These are phyloP conservation scores for Cymbidium sinense DNA, from an alignment of 106 monocot genomes.

Conservation along the genomic window DNA sequence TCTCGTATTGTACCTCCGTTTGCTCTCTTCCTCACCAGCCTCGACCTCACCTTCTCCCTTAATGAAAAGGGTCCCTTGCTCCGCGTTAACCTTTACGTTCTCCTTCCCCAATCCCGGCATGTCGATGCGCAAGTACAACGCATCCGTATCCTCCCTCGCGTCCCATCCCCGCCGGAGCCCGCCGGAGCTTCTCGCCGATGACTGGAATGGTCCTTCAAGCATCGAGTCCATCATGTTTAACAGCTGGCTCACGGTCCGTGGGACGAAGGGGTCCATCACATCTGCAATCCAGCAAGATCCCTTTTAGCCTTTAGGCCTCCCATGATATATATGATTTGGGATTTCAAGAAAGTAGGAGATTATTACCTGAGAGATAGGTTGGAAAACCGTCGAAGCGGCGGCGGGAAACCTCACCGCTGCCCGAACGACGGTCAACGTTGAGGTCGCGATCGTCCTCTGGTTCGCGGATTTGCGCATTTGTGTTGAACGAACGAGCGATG, in stretches of 20 bases:
- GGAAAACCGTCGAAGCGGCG: slow-evolving; percentile 14
- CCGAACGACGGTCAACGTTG: slow-evolving; percentile 9
- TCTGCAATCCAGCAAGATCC: slow-evolving; percentile 22
- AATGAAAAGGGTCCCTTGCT: slow-evolving; percentile 57
- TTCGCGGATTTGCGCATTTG: slow-evolving; percentile 21
- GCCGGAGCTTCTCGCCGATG: slow-evolving; percentile 6
- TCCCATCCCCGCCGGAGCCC: slow-evolving; percentile 56
- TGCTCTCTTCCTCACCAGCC: slow-evolving; percentile 13
- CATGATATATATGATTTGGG: neutral
- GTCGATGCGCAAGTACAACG: slow-evolving; percentile 54
- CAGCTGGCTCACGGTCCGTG: slow-evolving; percentile 65
- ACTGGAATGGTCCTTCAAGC: slow-evolving; percentile 27
- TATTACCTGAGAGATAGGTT: slow-evolving; percentile 31
- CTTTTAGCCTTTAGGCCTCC: neutral
- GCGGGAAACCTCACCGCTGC: neutral
- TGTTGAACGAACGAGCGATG: slow-evolving; percentile 16
- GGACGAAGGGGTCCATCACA: slow-evolving; percentile 58
- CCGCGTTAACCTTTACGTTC: slow-evolving; percentile 41
- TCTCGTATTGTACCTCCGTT: slow-evolving; percentile 42
- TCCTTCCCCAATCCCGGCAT: slow-evolving; percentile 90
- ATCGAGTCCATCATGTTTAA: slow-evolving; percentile 85
- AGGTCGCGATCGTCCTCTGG: slow-evolving; percentile 17
- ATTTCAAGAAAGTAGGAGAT: slow-evolving; percentile 1
- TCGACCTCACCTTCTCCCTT: slow-evolving; percentile 55
- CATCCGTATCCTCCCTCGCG: slow-evolving; percentile 53